Percentiles rank a stretch among this genome's conserved stretches.
These are phyloP conservation scores for Arthrinium puccinioides DNA, from an alignment of 2,329 filamentous ascomycete genomes.

Conservation along the genomic window DNA sequence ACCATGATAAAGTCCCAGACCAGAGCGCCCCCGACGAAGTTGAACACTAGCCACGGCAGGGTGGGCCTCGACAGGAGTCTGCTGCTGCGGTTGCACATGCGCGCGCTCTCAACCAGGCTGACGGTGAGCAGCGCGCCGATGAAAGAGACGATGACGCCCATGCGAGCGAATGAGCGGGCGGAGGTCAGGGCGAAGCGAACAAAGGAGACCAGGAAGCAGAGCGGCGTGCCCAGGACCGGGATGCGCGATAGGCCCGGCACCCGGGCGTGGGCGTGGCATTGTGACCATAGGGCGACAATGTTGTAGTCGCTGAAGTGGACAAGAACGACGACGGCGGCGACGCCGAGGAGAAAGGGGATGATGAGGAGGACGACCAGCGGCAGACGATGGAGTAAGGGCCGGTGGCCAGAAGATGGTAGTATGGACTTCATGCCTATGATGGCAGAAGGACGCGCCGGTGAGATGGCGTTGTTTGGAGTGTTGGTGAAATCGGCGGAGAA, in stretches of 20 bases:
- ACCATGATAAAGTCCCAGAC: constrained; percentile 45
- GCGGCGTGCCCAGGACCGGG: constrained; percentile 35
- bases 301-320: constrained; percentile 39
- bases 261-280: constrained; percentile 41
- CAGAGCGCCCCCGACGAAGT: constrained; percentile 39
- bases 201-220: constrained; percentile 45
- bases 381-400: constrained; percentile 44
- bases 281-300: constrained; percentile 43
- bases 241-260: constrained; percentile 36
- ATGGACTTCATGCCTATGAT: too few species aligned
- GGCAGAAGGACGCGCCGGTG: too few species aligned
- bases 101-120: constrained; percentile 40
- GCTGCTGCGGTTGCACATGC: constrained; percentile 27
- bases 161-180: constrained; percentile 29
- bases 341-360: constrained; percentile 38
- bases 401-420: constrained; percentile 14
- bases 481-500: too few species aligned
- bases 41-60: constrained; percentile 37
- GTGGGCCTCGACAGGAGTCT: constrained; percentile 26
- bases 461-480: too few species aligned
- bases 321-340: constrained; percentile 32
- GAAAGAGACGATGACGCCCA: constrained; percentile 35
- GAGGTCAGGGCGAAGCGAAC: constrained; percentile 36
- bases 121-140: constrained; percentile 41
- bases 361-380: constrained; percentile 45